phyloP scores from a whole-genome alignment of 2,329 filamentous ascomycete genomes.

The Cercospora sp. region DNA sequence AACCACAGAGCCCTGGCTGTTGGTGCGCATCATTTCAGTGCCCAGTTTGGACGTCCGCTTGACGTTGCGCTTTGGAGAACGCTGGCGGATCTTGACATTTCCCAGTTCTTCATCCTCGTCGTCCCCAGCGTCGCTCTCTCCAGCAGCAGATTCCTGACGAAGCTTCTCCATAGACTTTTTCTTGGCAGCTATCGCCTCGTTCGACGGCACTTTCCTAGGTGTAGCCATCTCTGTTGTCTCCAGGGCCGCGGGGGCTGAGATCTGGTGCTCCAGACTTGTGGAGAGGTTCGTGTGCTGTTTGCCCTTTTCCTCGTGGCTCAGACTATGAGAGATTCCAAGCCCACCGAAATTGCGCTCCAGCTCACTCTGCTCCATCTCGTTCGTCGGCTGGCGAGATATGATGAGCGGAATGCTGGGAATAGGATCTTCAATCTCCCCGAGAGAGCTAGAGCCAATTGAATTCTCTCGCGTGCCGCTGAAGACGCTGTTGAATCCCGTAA shows the following conservation, averaged over 20 bases:
- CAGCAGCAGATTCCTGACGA: slow-evolving; percentile 67
- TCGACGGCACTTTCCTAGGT: slow-evolving; percentile 63
- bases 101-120: slow-evolving; percentile 93
- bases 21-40: slow-evolving; percentile 97
- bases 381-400: slow-evolving; percentile 62
- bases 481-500: slow-evolving; percentile 62
- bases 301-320: slow-evolving; percentile 24
- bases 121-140: slow-evolving; percentile 68
- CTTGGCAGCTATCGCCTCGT: slow-evolving; percentile 72
- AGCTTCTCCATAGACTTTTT: slow-evolving; percentile 73
- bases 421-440: slow-evolving; percentile 80
- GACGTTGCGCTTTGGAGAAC: slow-evolving; percentile 54
- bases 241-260: slow-evolving; percentile 61
- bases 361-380: slow-evolving; percentile 66
- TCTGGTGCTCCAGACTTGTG: slow-evolving; percentile 60
- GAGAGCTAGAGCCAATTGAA: slow-evolving; percentile 83
- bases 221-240: slow-evolving; percentile 34
- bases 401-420: slow-evolving; percentile 77
- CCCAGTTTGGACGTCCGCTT: slow-evolving; percentile 73
- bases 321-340: slow-evolving; percentile 63
- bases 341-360: slow-evolving; percentile 57
- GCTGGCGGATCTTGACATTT: slow-evolving; percentile 58
- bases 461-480: slow-evolving; percentile 61
- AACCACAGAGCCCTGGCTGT: slow-evolving; percentile 79
- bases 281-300: slow-evolving; percentile 39